Conservation (phyloP, 345 rosid genomes). For the rapeseed (Brassica napus) region DNA sequence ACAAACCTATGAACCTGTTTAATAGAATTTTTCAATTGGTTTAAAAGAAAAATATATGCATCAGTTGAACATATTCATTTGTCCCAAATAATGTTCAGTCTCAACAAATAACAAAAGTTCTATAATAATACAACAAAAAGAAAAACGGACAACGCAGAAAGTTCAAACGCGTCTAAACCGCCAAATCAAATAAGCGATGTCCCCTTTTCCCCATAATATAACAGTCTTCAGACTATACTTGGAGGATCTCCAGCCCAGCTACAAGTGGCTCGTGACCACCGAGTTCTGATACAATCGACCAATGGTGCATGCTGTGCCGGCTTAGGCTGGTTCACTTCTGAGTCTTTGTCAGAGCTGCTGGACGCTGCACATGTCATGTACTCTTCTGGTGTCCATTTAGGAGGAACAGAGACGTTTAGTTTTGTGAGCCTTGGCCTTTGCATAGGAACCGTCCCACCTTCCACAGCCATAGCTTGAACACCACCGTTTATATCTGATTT, state of each 20-base stretch:
- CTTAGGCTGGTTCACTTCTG: conserved; percentile 66
- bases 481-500: conserved; percentile 84
- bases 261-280: conserved; percentile 92
- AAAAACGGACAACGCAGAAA: conserved; percentile 25
- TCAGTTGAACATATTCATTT: conserved; percentile 42
- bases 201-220: conserved; percentile 30
- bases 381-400: conserved; percentile 99
- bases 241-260: conserved; percentile 97
- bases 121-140: conserved; percentile 32
- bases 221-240: conserved; percentile 74
- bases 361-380: conserved; percentile 51
- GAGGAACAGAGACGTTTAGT: conserved; percentile 90
- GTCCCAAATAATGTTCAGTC: conserved; percentile 23
- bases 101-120: conserved; percentile 29
- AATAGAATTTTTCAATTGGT: background rate
- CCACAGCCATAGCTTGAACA: conserved; percentile 43
- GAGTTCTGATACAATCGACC: conserved; percentile 90
- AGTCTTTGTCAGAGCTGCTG: conserved; percentile 53
- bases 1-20: background rate
- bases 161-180: conserved; percentile 33
- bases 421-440: conserved; percentile 98
- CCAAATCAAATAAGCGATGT: conserved; percentile 28
- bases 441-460: conserved; percentile 55
- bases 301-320: conserved; percentile 87
- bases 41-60: background rate